Percentiles rank a stretch among this genome's conserved stretches.
Conservation (phyloP, 352 stramenopile species). For the Phytophthora boehmeriae region DNA sequence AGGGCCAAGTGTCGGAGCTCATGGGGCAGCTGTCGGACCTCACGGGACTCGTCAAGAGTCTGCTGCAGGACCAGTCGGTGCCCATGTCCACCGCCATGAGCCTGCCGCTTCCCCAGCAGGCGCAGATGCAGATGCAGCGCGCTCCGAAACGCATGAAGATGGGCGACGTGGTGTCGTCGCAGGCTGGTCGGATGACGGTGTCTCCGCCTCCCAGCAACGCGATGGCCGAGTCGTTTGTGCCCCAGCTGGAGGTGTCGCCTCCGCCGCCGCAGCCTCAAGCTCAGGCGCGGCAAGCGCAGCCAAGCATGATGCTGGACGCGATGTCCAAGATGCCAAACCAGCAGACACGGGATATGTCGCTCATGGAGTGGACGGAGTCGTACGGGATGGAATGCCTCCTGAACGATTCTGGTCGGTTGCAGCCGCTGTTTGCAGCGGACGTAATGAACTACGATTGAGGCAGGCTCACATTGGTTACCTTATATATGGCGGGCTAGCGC, state of each 20-base stretch:
- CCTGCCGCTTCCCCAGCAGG: background rate
- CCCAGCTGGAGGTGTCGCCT: slow-evolving; percentile 29
- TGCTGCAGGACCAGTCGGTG: slow-evolving; percentile 70
- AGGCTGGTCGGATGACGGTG: slow-evolving; percentile 6
- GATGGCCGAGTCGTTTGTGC: slow-evolving; percentile 25
- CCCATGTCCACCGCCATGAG: background rate
- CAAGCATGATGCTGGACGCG: slow-evolving; percentile 41
- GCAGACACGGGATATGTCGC: slow-evolving; percentile 61
- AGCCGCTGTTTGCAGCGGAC: slow-evolving; percentile 70
- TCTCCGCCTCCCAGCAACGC: slow-evolving; percentile 18
- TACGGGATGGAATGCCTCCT: slow-evolving; percentile 85
- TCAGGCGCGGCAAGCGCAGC: slow-evolving; percentile 15
- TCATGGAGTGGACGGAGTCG: slow-evolving; percentile 81
- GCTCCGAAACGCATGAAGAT: slow-evolving; percentile 57
- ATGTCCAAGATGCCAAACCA: slow-evolving; percentile 52
- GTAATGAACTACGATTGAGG: slow-evolving; percentile 62
- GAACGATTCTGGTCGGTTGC: slow-evolving; percentile 54
- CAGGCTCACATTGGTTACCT: too few relatives aligned
- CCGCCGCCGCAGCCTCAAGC: slow-evolving; percentile 16
- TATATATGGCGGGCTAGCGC: too few relatives aligned
- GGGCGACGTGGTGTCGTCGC: slow-evolving; percentile 12
- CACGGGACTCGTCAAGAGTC: slow-evolving; percentile 72
- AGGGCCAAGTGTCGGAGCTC: slow-evolving; percentile 75
- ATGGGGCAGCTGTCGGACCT: slow-evolving; percentile 81
- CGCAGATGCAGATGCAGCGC: slow-evolving; percentile 14